Percentiles rank a stretch among this genome's conserved stretches.
phyloP scores from a whole-genome alignment of 768 basidiomycete species.

The Boletus coccyginus region DNA sequence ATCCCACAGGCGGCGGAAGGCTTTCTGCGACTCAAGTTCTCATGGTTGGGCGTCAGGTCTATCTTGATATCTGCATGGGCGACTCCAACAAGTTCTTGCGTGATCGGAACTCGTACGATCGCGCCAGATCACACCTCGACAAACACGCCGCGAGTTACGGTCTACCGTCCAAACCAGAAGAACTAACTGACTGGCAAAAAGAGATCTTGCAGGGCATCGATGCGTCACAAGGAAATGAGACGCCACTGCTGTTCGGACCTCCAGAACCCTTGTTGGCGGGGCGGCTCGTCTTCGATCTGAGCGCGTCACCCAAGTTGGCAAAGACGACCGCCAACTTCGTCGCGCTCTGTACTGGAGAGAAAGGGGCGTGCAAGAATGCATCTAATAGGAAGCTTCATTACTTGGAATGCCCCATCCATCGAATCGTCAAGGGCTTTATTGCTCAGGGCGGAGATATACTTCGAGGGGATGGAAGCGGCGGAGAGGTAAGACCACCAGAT shows the following conservation, averaged over 20 bases:
- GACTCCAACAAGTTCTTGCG: constrained; percentile 28
- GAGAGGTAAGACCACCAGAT: constrained; percentile 40
- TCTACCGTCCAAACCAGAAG: constrained; percentile 36
- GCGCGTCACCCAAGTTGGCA: constrained; percentile 36
- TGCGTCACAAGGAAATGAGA: constrained; percentile 31
- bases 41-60: constrained; percentile 21
- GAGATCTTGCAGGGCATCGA: constrained; percentile 45
- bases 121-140: constrained; percentile 33
- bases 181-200: constrained; percentile 42
- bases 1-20: not conserved
- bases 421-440: constrained; percentile 47
- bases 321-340: constrained; percentile 50
- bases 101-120: constrained; percentile 31
- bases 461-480: constrained; percentile 50
- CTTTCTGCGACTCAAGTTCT: not conserved
- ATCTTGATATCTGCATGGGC: constrained; percentile 45
- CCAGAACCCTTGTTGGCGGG: constrained; percentile 40
- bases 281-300: constrained; percentile 41
- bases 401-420: constrained; percentile 42
- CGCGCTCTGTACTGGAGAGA: constrained; percentile 45
- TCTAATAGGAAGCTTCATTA: constrained; percentile 47
- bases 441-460: constrained; percentile 56
- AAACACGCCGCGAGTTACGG: constrained; percentile 42
- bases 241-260: constrained; percentile 32
- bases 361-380: constrained; percentile 43